Percentiles rank a stretch among this genome's conserved stretches.
Conservation (phyloP, 2,329 filamentous ascomycete species). For the Fonsecaea pugnacius region DNA sequence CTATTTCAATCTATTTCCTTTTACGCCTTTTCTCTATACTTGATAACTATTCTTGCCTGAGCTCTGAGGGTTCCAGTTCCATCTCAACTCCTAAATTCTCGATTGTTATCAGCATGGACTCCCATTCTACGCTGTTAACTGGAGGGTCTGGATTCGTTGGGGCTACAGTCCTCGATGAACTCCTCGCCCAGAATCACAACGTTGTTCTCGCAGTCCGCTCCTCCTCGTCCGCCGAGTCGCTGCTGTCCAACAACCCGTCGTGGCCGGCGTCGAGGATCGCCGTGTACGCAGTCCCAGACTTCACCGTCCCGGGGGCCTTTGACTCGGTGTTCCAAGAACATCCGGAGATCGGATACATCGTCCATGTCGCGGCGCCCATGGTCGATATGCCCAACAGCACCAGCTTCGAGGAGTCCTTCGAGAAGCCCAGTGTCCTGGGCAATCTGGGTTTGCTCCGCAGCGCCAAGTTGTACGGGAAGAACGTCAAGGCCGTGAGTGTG, state of each 20-base stretch:
- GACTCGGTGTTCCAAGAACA: conserved; percentile 64
- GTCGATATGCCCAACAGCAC: conserved; percentile 60
- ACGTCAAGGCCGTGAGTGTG: conserved; percentile 29
- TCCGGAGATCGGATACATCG: conserved; percentile 70
- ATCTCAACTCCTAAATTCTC: neutral
- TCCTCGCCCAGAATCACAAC: conserved; percentile 64
- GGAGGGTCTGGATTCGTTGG: conserved; percentile 85
- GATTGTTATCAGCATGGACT: conserved; percentile 9
- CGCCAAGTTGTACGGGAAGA: conserved; percentile 24
- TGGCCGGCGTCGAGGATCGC: conserved; percentile 61
- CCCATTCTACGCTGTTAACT: conserved; percentile 72
- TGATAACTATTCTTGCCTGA: neutral
- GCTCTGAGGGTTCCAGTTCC: neutral
- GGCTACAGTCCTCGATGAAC: conserved; percentile 76
- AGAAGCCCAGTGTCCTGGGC: conserved; percentile 29
- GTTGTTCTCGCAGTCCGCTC: conserved; percentile 66
- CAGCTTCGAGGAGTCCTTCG: conserved; percentile 28
- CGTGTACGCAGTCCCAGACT: conserved; percentile 71
- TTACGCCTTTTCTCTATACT: neutral
- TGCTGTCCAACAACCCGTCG: conserved; percentile 58
- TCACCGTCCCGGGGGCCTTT: conserved; percentile 71
- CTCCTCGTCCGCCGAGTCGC: conserved; percentile 63
- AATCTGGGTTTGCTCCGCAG: conserved; percentile 24
- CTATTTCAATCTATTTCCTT: neutral
- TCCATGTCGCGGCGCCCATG: conserved; percentile 76